Percentiles rank a stretch among this genome's conserved stretches.
Evolutionary conservation across 176 grass and related monocot species (phyloP).

Genomic region (Rhynchospora breviuscula): DNA sequence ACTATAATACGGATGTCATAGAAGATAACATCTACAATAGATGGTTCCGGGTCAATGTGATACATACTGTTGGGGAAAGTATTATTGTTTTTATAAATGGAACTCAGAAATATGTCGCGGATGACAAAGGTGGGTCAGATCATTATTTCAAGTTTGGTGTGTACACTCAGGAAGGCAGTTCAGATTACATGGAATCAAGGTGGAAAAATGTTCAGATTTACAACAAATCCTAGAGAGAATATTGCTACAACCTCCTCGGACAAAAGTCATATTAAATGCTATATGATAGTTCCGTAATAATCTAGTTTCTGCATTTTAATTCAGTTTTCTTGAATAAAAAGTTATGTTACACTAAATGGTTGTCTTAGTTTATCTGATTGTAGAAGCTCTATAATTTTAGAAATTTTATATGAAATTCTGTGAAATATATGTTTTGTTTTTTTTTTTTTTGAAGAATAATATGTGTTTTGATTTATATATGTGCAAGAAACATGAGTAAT

Average conservation of each 20-base stretch:
- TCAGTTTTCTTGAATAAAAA: neutral
- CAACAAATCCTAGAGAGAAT: conserved; percentile 16
- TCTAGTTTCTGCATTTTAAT: neutral
- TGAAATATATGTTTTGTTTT: neutral
- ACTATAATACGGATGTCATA: conserved; percentile 29
- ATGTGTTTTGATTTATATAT: neutral
- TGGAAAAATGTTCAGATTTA: conserved; percentile 39
- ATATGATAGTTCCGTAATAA: neutral
- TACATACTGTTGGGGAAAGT: conserved; percentile 28
- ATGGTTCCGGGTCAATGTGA: conserved; percentile 52
- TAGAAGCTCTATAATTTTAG: neutral
- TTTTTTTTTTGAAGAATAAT: no score
- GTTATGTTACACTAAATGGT: neutral
- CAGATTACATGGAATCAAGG: conserved; percentile 26
- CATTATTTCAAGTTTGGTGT: conserved; percentile 50
- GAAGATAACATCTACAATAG: conserved; percentile 24
- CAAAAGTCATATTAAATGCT: neutral
- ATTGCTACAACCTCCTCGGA: neutral
- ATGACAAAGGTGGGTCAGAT: neutral
- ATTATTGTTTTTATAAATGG: conserved; percentile 34
- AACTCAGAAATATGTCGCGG: neutral
- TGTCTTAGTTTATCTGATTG: neutral
- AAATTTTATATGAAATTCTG: neutral
- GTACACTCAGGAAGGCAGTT: conserved; percentile 32
- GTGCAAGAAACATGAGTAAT: neutral